These are phyloP conservation scores for Phytophthora ramorum DNA, from an alignment of 352 stramenopile genomes.

Conservation along the genomic window DNA sequence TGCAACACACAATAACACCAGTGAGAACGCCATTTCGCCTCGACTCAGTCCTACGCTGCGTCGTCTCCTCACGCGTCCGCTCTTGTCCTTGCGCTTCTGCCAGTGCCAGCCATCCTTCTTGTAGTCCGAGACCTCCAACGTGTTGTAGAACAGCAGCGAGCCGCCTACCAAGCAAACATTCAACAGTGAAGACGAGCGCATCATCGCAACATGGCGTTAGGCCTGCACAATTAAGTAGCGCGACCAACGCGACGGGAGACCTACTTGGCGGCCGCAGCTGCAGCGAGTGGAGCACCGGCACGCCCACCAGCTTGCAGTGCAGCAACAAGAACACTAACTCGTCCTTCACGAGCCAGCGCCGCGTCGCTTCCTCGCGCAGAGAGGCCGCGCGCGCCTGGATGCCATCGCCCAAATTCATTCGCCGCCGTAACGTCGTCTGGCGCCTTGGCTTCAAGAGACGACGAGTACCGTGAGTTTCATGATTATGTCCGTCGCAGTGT, in stretches of 20 bases:
- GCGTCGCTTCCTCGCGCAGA: slow-evolving; percentile 53
- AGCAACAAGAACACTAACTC: slow-evolving; percentile 80
- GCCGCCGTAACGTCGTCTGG: slow-evolving; percentile 33
- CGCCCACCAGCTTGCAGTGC: slow-evolving; percentile 49
- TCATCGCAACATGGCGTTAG: background rate
- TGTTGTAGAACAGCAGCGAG: slow-evolving; percentile 77
- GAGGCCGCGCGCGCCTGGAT: slow-evolving; percentile 42
- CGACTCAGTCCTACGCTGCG: background rate
- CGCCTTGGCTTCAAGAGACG: slow-evolving; percentile 30
- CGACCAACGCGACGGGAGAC: slow-evolving; percentile 15
- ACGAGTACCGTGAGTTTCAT: slow-evolving; percentile 20
- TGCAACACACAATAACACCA: slow-evolving; percentile 16
- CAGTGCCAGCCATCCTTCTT: slow-evolving; percentile 89
- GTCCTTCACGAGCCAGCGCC: slow-evolving; percentile 86
- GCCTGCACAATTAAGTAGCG: no score
- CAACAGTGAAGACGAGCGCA: background rate
- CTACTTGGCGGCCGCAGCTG: slow-evolving; percentile 67
- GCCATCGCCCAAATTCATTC: slow-evolving; percentile 34
- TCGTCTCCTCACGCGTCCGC: slow-evolving; percentile 49
- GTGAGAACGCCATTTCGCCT: background rate
- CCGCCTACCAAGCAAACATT: slow-evolving; percentile 49
- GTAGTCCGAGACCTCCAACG: slow-evolving; percentile 66
- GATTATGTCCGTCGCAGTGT: slow-evolving; percentile 21
- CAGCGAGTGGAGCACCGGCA: slow-evolving; percentile 52
- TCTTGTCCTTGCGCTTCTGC: slow-evolving; percentile 89